Base-by-base conservation (phyloP, 768 basidiomycete species). In the Mycena leptocephala region DNA sequence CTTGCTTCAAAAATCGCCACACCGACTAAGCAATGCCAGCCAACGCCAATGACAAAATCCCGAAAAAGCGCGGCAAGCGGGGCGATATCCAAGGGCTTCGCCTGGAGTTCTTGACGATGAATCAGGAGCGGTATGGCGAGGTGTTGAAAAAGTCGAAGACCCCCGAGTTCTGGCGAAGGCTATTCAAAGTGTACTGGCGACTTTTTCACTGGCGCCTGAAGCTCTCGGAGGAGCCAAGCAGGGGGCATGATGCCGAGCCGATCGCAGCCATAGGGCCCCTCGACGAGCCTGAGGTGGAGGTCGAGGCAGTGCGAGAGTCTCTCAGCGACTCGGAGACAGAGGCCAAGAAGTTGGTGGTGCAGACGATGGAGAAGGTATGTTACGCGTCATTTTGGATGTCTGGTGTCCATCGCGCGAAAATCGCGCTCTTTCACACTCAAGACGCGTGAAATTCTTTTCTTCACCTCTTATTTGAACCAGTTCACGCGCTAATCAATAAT, bases 41-140 rank as follows among this genome's bases (percentile, higher is more conserved):
- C 16, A 8, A 20, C 7, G 18, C 41, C 5, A 18, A 18, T 11
- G 41, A 14, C 10, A 20, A 5, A 11, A n/a, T n/a, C n/a, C n/a
- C n/a, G n/a, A 69, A 69, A 28, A 69, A 69, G 39, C 67, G 67
- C 51, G 67, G 67, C 2, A 69, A 56, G 7, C 48, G 5, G 5
- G 51, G 67, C 32, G 39, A 69, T 28, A 56, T 69, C 28, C 48
- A 69, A 4, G 67, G 67, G 9, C 16, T 28, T 11, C 67, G 33
- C 30, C 20, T 18, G 10, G n/a, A 30, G 6, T 69, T 30, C 24
- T 28, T 69, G 35, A 22, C 14, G 5, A 9, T 14, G 2, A 22
- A 28, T 22, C 11, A 4, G 6, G 33, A 33, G 7, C n/a, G 22
- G 20, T 69, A 69, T 30, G 20, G 18, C 28, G 22, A 69, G 4